Conservation (phyloP, 2,329 filamentous ascomycete species). For the Neodidymelliopsis sp. region DNA sequence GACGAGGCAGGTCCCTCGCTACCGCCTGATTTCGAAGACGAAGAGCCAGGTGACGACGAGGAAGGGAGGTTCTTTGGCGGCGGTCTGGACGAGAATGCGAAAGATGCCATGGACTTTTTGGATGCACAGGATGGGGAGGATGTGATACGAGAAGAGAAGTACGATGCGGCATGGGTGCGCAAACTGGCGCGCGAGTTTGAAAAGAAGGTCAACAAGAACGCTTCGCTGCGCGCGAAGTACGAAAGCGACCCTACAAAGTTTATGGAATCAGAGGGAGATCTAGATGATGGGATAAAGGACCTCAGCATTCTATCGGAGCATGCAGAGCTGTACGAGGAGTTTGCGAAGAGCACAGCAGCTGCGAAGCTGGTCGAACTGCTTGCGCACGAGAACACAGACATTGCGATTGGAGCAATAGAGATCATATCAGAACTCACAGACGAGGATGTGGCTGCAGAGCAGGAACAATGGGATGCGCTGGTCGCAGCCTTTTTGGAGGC, state of each 20-base stretch:
- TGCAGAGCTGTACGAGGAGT: constrained; percentile 80
- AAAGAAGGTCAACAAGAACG: constrained; percentile 88
- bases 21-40: constrained; percentile 63
- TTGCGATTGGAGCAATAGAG: constrained; percentile 89
- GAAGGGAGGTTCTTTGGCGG: constrained; percentile 96
- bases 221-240: constrained; percentile 84
- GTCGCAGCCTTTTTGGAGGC: constrained; percentile 69
- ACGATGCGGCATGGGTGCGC: constrained; percentile 84
- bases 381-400: constrained; percentile 95
- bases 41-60: constrained; percentile 71
- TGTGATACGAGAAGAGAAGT: constrained; percentile 70
- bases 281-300: constrained; percentile 86
- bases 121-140: constrained; percentile 70
- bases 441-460: constrained; percentile 84
- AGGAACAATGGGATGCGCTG: constrained; percentile 80
- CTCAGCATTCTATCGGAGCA: constrained; percentile 89
- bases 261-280: constrained; percentile 84
- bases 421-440: constrained; percentile 91
- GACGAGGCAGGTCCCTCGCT: constrained; percentile 62
- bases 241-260: constrained; percentile 82
- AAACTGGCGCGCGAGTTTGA: constrained; percentile 85
- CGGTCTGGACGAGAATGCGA: constrained; percentile 82
- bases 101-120: constrained; percentile 86
- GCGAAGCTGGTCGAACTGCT: constrained; percentile 80
- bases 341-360: constrained; percentile 76